A percentile compares a stretch with the other conserved stretches of the same genome.
Evolutionary conservation across 2,329 filamentous ascomycete genomes (phyloP).

Genomic region (Corynespora cassiicola): DNA sequence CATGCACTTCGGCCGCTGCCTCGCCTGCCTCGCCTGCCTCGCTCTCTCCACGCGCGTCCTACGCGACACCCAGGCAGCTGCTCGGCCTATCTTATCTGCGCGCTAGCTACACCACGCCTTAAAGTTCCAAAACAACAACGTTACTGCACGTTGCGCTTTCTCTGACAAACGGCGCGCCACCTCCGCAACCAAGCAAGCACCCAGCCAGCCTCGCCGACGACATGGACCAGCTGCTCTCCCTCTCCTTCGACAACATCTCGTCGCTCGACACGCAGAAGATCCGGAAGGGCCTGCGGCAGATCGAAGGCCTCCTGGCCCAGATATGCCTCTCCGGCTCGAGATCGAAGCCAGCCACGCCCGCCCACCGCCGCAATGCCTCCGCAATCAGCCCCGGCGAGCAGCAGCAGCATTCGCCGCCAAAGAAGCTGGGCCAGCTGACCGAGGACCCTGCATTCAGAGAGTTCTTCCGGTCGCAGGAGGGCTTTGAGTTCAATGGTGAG

Average conservation of each 20-base stretch:
- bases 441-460: slow-evolving; percentile 90
- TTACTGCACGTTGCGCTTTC: slow-evolving; percentile 4
- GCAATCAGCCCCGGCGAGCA: slow-evolving; percentile 43
- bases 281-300: slow-evolving; percentile 90
- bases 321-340: slow-evolving; percentile 75
- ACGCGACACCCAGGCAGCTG: background rate
- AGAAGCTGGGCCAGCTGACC: slow-evolving; percentile 70
- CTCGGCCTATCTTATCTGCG: slow-evolving; percentile 6
- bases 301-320: slow-evolving; percentile 91
- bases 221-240: slow-evolving; percentile 91
- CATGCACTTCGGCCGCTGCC: slow-evolving; percentile 29
- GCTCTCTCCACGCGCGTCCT: background rate
- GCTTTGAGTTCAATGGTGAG: slow-evolving; percentile 92
- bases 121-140: slow-evolving; percentile 13
- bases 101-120: slow-evolving; percentile 7
- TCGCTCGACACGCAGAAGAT: slow-evolving; percentile 90
- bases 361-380: slow-evolving; percentile 46
- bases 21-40: slow-evolving; percentile 24
- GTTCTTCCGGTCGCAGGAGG: slow-evolving; percentile 96
- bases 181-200: slow-evolving; percentile 4
- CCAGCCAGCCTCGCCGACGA: slow-evolving; percentile 20
- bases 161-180: slow-evolving; percentile 3
- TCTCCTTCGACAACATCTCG: slow-evolving; percentile 95
- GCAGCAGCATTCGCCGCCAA: slow-evolving; percentile 35
- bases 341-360: slow-evolving; percentile 37